phyloP scores from a whole-genome alignment of 768 basidiomycete species.

The Suillus luteus region DNA sequence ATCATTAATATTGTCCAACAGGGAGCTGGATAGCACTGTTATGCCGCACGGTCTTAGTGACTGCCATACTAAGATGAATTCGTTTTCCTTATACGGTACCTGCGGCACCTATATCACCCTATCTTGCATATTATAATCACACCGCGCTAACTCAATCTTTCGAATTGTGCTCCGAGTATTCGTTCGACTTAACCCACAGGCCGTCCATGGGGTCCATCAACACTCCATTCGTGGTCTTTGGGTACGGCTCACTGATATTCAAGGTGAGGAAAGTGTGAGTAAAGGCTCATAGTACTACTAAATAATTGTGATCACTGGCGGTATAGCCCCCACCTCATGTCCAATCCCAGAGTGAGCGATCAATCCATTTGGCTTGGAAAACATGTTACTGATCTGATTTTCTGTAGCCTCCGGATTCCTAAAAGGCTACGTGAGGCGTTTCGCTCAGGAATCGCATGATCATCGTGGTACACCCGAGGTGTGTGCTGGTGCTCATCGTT shows the following conservation, averaged over 20 bases:
- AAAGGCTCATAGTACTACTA: background rate
- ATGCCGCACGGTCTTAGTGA: background rate
- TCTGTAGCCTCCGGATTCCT: conserved; percentile 73
- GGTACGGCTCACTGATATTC: conserved; percentile 92
- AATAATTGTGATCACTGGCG: background rate
- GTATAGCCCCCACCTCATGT: conserved; percentile 82
- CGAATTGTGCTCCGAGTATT: background rate
- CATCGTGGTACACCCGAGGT: conserved; percentile 91
- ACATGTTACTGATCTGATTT: background rate
- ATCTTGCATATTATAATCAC: background rate
- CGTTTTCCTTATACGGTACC: background rate
- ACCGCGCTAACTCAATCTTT: background rate
- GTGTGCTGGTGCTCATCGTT: conserved; percentile 11
- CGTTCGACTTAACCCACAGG: background rate
- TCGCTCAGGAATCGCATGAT: conserved; percentile 90
- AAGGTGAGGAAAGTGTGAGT: conserved; percentile 51
- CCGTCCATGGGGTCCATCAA: conserved; percentile 4
- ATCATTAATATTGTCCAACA: background rate
- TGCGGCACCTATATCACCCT: background rate
- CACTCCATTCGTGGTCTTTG: conserved; percentile 73
- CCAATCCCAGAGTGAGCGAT: conserved; percentile 56
- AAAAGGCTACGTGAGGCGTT: conserved; percentile 88
- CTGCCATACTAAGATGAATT: background rate
- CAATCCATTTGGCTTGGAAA: background rate
- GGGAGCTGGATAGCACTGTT: background rate